Conservation (phyloP, 257 asterid species). For the Rhazya stricta region DNA sequence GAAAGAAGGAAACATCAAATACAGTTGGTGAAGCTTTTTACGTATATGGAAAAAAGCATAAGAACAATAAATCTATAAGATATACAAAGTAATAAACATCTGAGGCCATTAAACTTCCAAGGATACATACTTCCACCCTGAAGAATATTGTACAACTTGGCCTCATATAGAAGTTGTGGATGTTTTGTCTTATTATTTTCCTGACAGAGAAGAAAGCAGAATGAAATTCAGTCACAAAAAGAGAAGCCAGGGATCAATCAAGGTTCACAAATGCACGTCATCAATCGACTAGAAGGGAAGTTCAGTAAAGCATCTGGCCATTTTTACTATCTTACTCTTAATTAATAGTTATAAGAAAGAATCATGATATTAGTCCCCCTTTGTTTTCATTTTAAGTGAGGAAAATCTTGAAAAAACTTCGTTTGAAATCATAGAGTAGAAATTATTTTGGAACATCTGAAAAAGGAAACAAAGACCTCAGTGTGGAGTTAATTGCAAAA, state of each 20-base stretch:
- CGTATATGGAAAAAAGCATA: not conserved
- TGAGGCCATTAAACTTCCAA: not conserved
- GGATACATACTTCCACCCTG: constrained; percentile 90
- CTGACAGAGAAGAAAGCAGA: constrained; percentile 31
- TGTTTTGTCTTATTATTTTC: constrained; percentile 86
- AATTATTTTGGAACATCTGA: not conserved
- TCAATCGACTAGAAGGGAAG: too few species aligned
- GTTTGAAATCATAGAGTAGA: too few species aligned
- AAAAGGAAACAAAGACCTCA: too few species aligned
- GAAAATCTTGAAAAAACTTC: too few species aligned
- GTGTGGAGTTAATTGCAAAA: not conserved
- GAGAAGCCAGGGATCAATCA: not conserved
- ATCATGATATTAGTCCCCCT: too few species aligned
- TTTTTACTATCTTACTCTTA: too few species aligned
- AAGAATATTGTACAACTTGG: constrained; percentile 77
- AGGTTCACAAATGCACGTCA: too few species aligned
- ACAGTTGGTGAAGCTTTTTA: not conserved
- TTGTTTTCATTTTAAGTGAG: too few species aligned
- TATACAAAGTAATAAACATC: not conserved
- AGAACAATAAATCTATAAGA: not conserved
- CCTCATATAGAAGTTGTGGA: constrained; percentile 91
- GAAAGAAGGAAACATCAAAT: not conserved
- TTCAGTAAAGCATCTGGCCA: too few species aligned
- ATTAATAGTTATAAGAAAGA: too few species aligned
- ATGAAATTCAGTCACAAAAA: not conserved